phyloP scores from a whole-genome alignment of 148 eudicot genomes.

The Amaranthus hypochondriacus region DNA sequence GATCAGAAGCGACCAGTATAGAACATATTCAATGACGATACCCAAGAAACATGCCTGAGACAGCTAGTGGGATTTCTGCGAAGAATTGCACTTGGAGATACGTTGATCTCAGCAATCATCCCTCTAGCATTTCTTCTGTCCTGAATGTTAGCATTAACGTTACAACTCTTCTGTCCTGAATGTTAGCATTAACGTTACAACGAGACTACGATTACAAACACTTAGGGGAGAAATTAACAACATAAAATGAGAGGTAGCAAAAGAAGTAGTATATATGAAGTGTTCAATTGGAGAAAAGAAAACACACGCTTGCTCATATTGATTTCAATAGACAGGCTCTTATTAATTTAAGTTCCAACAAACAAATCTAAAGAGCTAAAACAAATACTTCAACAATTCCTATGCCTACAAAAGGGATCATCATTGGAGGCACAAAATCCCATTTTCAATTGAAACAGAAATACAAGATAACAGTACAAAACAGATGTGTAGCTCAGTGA shows the following conservation, averaged over 20 bases:
- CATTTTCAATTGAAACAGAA: conserved; percentile 26
- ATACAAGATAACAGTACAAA: conserved; percentile 10
- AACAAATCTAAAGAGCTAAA: conserved; percentile 20
- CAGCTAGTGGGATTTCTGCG: too few relatives aligned
- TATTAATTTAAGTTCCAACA: conserved; percentile 23
- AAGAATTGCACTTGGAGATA: too few relatives aligned
- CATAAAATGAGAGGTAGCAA: neutral
- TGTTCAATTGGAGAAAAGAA: neutral
- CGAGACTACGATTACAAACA: neutral
- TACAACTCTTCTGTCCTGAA: too few relatives aligned
- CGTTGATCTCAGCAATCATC: too few relatives aligned
- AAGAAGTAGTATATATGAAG: neutral
- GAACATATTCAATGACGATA: too few relatives aligned
- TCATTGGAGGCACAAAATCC: conserved; percentile 28
- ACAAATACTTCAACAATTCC: conserved; percentile 21
- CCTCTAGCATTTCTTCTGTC: too few relatives aligned
- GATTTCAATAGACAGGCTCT: conserved; percentile 20
- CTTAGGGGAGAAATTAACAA: neutral
- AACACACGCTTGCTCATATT: conserved; percentile 15
- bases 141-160: too few relatives aligned
- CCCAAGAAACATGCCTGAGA: too few relatives aligned
- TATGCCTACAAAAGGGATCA: conserved; percentile 34
- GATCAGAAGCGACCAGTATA: too few relatives aligned
- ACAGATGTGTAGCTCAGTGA: conserved; percentile 25
- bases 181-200: neutral